A percentile compares a stretch with the other conserved stretches of the same genome.
phyloP scores from a whole-genome alignment of 208 protist genomes.

The Tritrichomonas foetus region DNA sequence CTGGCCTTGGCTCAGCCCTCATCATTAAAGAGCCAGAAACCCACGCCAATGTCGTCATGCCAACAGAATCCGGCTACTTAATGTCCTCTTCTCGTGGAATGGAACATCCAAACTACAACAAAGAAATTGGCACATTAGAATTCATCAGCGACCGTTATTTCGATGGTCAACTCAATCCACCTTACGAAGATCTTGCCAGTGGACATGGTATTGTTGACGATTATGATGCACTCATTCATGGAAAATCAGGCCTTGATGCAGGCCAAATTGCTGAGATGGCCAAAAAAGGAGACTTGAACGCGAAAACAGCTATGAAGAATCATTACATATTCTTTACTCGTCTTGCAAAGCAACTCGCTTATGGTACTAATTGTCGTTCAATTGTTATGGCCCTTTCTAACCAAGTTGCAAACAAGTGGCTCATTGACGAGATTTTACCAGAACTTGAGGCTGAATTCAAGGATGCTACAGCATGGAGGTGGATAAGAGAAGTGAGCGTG shows the following conservation, averaged over 20 bases:
- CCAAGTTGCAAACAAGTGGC: neutral
- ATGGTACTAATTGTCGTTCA: neutral
- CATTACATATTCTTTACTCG: conserved; percentile 8
- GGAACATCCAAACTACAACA: neutral
- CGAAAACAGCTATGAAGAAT: neutral
- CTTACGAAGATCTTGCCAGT: conserved; percentile 3
- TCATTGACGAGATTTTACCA: neutral
- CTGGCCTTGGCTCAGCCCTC: conserved; percentile 7
- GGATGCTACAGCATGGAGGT: neutral
- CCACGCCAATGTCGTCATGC: neutral
- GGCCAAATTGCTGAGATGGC: neutral
- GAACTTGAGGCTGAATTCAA: neutral
- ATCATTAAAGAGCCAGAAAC: neutral
- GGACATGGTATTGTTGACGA: neutral
- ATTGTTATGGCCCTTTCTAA: conserved; percentile 1
- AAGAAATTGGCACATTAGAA: neutral
- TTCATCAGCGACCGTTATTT: neutral
- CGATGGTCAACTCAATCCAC: neutral
- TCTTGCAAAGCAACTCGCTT: neutral
- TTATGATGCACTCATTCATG: neutral
- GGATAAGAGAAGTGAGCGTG: neutral
- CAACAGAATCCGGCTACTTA: neutral
- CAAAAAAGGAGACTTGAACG: neutral
- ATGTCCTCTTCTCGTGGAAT: neutral
- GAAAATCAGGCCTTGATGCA: neutral